Base-by-base conservation (phyloP, 1,284 basidiomycete species). In the Inonotus hispidus region DNA sequence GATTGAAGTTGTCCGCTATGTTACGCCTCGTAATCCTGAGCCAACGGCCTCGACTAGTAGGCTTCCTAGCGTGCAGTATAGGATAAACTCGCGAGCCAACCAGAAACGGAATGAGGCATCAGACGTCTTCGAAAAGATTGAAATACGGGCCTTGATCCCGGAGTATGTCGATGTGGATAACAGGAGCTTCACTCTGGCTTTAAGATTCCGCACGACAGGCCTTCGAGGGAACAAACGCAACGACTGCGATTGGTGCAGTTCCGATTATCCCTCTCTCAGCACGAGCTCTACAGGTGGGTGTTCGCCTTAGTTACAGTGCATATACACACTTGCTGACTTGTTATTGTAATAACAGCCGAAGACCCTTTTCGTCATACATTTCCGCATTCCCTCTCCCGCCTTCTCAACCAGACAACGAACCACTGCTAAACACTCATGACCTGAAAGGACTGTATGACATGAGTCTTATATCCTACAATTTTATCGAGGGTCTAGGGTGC, bases 271-370 rank as follows among this genome's bases (percentile, higher is more conserved):
- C 65, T 89, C 16, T 70, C 80, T 50, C 90, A 92, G 65, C 72
- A 74, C 38, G 90, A 92, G 67, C 76, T 77, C 59, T 85, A 80
- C 71, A 79, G 85, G 88, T 90, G 66, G 58, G 81, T 70, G 60
- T 14, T 32, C 11, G 23, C 37, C 37, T 16, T 25, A 53, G 19
- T 53, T 23, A 47, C 37, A n/a, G 3, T 54, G 3, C 27, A 5
- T 35, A 27, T n/a, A 52, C 56, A 7, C n/a, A 19, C 13, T 55
- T 19, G n/a, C 29, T 35, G 19, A 32, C 52, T 23, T 46, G 32
- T n/a, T n/a, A n/a, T n/a, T n/a, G 35, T 25, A 65, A 53, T 53
- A 27, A 19, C 65, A 87, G 85, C 64, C 71, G 71, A 27, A 67
- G 71, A 13, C 71, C 75, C 19, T 73, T 76, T 8, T 59, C 70